Conservation (phyloP, 352 stramenopile species). For the Phytophthora pseudosyringae region DNA sequence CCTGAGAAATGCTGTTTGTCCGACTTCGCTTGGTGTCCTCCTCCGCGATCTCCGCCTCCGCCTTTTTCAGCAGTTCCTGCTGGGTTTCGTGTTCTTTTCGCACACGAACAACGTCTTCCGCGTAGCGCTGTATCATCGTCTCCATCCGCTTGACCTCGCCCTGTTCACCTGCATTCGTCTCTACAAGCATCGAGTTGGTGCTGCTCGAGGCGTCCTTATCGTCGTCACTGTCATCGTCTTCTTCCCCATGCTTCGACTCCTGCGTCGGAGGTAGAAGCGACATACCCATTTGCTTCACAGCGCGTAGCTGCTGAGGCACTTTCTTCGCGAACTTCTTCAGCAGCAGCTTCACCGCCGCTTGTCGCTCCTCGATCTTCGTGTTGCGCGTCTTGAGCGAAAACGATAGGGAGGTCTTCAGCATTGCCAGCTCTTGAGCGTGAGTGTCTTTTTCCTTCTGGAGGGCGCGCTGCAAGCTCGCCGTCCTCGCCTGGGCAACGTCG, state of each 20-base stretch:
- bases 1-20: slow-evolving; percentile 64
- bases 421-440: slow-evolving; percentile 45
- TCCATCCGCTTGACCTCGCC: slow-evolving; percentile 56
- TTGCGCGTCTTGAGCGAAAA: slow-evolving; percentile 56
- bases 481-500: slow-evolving; percentile 42
- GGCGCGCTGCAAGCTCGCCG: slow-evolving; percentile 40
- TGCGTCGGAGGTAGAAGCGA: slow-evolving; percentile 5
- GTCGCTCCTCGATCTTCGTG: slow-evolving; percentile 62
- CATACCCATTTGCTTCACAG: slow-evolving; percentile 1
- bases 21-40: slow-evolving; percentile 56
- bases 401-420: slow-evolving; percentile 50
- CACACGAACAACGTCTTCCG: slow-evolving; percentile 58
- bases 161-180: background rate
- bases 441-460: slow-evolving; percentile 55
- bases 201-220: background rate
- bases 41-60: slow-evolving; percentile 44
- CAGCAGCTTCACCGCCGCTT: slow-evolving; percentile 52
- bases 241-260: slow-evolving; percentile 13
- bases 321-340: slow-evolving; percentile 45
- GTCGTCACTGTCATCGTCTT: slow-evolving; percentile 7
- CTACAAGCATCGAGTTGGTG: background rate
- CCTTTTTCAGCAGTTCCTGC: slow-evolving; percentile 46
- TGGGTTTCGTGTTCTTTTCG: slow-evolving; percentile 62
- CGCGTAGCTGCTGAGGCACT: slow-evolving; percentile 6
- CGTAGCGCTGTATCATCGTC: slow-evolving; percentile 52